phyloP scores from a whole-genome alignment of 2,329 filamentous ascomycete genomes.

The Xylariaceae sp. region DNA sequence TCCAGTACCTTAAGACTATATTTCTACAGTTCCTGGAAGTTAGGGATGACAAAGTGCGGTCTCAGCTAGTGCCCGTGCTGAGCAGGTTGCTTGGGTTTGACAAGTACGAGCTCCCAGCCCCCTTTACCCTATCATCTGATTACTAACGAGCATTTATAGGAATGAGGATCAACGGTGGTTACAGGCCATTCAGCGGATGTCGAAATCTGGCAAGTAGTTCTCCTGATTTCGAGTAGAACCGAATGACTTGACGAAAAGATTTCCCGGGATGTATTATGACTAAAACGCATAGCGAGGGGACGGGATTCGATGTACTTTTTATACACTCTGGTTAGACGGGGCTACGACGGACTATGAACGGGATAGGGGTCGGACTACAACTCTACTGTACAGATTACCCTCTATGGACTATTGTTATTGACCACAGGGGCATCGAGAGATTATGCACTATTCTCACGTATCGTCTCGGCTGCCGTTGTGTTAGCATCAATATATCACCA shows the following conservation, averaged over 20 bases:
- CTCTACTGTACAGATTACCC: background rate
- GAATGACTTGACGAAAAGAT: background rate
- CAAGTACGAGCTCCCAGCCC: conserved; percentile 48
- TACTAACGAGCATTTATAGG: conserved; percentile 29
- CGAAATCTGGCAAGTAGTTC: conserved; percentile 23
- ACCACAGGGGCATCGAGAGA: background rate
- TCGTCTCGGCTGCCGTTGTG: background rate
- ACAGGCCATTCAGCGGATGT: conserved; percentile 57
- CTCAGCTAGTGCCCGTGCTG: conserved; percentile 71
- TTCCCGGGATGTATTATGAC: conserved; percentile 12
- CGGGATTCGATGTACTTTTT: conserved; percentile 12
- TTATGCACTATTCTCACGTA: background rate
- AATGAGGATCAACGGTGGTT: conserved; percentile 82
- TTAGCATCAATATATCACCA: background rate
- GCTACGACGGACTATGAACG: background rate
- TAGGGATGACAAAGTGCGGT: conserved; percentile 69
- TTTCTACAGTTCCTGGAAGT: conserved; percentile 76
- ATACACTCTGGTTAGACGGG: conserved; percentile 1
- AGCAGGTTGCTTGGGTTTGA: conserved; percentile 73
- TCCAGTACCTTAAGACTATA: conserved; percentile 73
- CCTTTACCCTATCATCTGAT: conserved; percentile 10
- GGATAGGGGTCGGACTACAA: background rate
- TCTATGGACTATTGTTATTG: background rate
- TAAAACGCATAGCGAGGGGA: conserved; percentile 24
- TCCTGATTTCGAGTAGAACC: background rate